Evolutionary conservation across 2,329 filamentous ascomycete species (phyloP), one percentile per base, ranked within the genome.

Genomic region (Colletotrichum costaricense): DNA sequence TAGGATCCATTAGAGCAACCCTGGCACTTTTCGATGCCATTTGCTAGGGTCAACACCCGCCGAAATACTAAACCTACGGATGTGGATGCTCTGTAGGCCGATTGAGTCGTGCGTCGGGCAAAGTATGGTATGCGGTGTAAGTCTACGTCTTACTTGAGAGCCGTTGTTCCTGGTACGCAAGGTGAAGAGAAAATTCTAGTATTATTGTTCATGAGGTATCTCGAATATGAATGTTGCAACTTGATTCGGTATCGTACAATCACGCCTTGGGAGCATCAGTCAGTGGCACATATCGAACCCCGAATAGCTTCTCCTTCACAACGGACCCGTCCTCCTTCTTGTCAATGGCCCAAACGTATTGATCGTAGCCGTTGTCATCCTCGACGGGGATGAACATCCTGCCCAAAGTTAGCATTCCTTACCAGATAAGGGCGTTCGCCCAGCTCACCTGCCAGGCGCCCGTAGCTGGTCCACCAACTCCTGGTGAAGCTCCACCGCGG

Each of bases 381-480:
- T 92, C 90, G 2, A 96, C 91, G 0, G 94, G 94, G 12, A 97
- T 93, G 80, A 97, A 96, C 83, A 97, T 88, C 75, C 93, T 86
- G 33, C 24, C 3, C 11, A 0, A 2, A 16, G 67, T 80, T 38
- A 80, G 75, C n/a, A 24, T 2, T 7, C 2, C 1, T 5, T 11
- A 1, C 1, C 2, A 35, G 4, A 2, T 3, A 6, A 78, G 79
- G 77, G 22, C 22, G 19, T 4, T 4, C n/a, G 2, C 19, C 14
- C 19, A 66, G 78, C 84, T 78, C 73, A 88, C 85, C 92, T 87
- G 0, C 97, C 97, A 0, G 96, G 96, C 3, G 89, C 85, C 75
- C 91, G 91, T 76, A 99, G 84, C 85, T 98, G 97, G 35, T 92
- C 89, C 58, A 97, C 83, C 76, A 98, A 83, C 72, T 90, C 88